These are phyloP conservation scores for Dendrocalamus latiflorus DNA, from an alignment of 202 grass and related monocot species.

Conservation along the genomic window DNA sequence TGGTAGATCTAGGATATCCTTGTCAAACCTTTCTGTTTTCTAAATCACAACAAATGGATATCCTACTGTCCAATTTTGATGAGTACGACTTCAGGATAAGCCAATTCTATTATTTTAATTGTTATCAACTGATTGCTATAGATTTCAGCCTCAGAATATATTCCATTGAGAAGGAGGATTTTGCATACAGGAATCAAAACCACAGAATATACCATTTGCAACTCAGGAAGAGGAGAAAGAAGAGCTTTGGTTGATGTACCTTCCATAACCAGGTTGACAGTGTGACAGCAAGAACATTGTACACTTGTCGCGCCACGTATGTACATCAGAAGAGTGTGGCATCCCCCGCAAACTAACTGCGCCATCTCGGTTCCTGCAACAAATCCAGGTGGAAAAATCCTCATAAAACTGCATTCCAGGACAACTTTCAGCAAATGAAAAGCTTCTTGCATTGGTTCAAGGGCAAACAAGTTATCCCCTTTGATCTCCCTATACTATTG, in stretches of 20 bases:
- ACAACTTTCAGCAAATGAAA: conserved; percentile 12
- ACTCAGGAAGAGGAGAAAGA: conserved; percentile 6
- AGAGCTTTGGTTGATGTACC: conserved; percentile 38
- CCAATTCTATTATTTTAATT: conserved; percentile 31
- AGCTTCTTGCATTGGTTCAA: not conserved
- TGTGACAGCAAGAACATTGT: conserved; percentile 99
- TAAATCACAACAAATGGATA: conserved; percentile 21
- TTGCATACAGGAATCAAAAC: conserved; percentile 6
- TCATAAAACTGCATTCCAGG: not conserved
- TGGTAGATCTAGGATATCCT: conserved; percentile 14
- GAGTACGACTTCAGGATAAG: conserved; percentile 31
- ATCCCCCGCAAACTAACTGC: conserved; percentile 91
- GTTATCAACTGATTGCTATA: conserved; percentile 16
- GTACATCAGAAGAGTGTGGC: conserved; percentile 98
- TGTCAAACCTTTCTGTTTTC: conserved; percentile 18
- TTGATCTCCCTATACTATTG: not conserved
- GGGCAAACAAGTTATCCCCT: not conserved
- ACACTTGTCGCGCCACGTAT: conserved; percentile 92
- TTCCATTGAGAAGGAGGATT: conserved; percentile 9
- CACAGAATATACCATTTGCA: conserved; percentile 20
- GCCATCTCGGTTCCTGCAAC: conserved; percentile 92
- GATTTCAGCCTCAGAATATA: conserved; percentile 11
- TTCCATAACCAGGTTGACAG: conserved; percentile 92
- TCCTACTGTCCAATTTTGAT: conserved; percentile 1
- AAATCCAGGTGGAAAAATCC: not conserved